phyloP scores from a whole-genome alignment of 2,329 filamentous ascomycete genomes.

The Fusarium haematococcum region DNA sequence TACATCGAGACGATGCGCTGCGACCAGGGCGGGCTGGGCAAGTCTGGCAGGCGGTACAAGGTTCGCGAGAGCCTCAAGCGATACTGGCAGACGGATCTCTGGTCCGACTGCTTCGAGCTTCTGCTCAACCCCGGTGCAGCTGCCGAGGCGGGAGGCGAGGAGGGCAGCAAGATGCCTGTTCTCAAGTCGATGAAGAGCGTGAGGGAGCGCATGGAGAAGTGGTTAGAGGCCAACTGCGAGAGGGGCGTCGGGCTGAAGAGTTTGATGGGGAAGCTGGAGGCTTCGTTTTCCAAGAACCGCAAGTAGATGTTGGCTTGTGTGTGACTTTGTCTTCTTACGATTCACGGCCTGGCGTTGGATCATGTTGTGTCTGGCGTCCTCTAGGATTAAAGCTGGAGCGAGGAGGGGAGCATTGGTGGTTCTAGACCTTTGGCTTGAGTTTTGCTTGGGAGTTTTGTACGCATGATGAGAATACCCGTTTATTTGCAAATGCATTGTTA shows the following conservation, averaged over 20 bases:
- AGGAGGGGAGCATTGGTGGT: slow-evolving; percentile 9
- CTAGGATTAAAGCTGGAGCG: background rate
- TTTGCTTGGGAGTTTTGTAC: slow-evolving; percentile 13
- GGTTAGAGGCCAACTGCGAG: slow-evolving; percentile 85
- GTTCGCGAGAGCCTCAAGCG: slow-evolving; percentile 88
- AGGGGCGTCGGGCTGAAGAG: slow-evolving; percentile 80
- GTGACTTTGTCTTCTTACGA: background rate
- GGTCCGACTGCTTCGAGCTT: slow-evolving; percentile 84
- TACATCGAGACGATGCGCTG: slow-evolving; percentile 85
- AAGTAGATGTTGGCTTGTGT: slow-evolving; percentile 35
- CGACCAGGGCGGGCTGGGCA: slow-evolving; percentile 67
- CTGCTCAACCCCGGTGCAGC: slow-evolving; percentile 83
- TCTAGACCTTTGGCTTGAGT: slow-evolving; percentile 3
- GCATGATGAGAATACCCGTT: slow-evolving; percentile 34
- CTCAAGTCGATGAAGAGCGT: slow-evolving; percentile 75
- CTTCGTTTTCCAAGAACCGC: slow-evolving; percentile 55
- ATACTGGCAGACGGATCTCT: slow-evolving; percentile 97
- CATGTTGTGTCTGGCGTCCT: slow-evolving; percentile 5
- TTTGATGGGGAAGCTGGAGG: slow-evolving; percentile 73
- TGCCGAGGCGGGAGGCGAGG: slow-evolving; percentile 73
- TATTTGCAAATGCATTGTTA: background rate
- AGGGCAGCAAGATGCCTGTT: slow-evolving; percentile 77
- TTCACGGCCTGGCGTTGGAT: slow-evolving; percentile 34
- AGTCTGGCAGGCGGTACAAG: slow-evolving; percentile 75
- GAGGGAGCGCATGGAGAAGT: slow-evolving; percentile 84